Conservation (phyloP, 2,329 filamentous ascomycete species). For the Westerdykella aurantiaca region DNA sequence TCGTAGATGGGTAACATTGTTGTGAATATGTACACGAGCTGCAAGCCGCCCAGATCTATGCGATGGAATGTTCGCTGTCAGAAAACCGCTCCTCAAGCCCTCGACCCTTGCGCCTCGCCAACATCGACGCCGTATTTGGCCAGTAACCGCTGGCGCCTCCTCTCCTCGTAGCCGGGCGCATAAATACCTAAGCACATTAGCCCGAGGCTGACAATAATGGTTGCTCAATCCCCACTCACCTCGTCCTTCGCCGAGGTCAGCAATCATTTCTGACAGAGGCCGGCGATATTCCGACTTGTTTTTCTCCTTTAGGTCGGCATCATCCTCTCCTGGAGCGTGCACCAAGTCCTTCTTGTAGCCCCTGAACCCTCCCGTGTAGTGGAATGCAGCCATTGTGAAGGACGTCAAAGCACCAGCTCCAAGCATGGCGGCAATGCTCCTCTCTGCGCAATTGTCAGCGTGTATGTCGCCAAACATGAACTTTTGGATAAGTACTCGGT, state of each 20-base stretch:
- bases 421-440: slow-evolving; percentile 64
- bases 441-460: slow-evolving; percentile 37
- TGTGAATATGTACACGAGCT: slow-evolving; percentile 7
- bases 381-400: slow-evolving; percentile 56
- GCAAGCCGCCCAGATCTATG: not conserved
- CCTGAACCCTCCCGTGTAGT: slow-evolving; percentile 60
- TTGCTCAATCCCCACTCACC: slow-evolving; percentile 48
- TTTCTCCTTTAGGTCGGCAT: slow-evolving; percentile 70
- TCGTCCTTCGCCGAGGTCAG: slow-evolving; percentile 78
- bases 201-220: slow-evolving; percentile 1
- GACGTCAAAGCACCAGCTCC: slow-evolving; percentile 60
- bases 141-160: slow-evolving; percentile 73
- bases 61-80: not conserved
- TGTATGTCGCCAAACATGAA: too few relatives aligned
- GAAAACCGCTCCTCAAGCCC: not conserved
- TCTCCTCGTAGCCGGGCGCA: slow-evolving; percentile 76
- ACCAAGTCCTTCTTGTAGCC: slow-evolving; percentile 46
- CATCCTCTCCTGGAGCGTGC: slow-evolving; percentile 58
- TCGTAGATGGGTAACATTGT: not conserved
- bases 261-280: slow-evolving; percentile 72
- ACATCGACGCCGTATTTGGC: slow-evolving; percentile 86
- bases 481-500: too few relatives aligned
- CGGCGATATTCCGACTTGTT: slow-evolving; percentile 68
- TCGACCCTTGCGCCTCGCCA: slow-evolving; percentile 23
- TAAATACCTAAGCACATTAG: slow-evolving; percentile 59